These are phyloP conservation scores for Thelephora aurantiotincta DNA, from an alignment of 768 basidiomycete genomes.

Conservation along the genomic window DNA sequence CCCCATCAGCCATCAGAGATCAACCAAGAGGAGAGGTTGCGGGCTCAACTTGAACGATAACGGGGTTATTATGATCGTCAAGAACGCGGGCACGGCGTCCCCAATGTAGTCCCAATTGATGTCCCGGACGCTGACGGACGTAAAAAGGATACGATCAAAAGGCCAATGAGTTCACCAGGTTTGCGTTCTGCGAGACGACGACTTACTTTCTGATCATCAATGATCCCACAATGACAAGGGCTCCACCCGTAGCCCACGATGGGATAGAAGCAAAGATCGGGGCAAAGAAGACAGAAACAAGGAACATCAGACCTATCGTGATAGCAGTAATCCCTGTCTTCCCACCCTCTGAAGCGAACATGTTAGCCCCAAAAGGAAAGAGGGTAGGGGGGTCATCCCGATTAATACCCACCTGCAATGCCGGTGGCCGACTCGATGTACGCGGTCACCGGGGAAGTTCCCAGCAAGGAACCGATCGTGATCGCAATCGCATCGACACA, in stretches of 20 bases:
- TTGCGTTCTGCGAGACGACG: not conserved
- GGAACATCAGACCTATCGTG: constrained; percentile 59
- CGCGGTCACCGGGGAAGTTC: constrained; percentile 71
- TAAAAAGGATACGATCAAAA: not conserved
- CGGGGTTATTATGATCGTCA: constrained; percentile 70
- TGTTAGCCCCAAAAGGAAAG: not conserved
- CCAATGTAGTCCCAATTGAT: constrained; percentile 87
- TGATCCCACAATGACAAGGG: constrained; percentile 74
- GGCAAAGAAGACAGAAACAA: constrained; percentile 76
- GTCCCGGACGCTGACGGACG: constrained; percentile 42
- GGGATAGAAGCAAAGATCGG: constrained; percentile 84
- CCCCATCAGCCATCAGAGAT: constrained; percentile 1
- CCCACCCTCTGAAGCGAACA: constrained; percentile 49
- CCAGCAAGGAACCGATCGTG: constrained; percentile 68
- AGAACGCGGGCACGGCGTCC: constrained; percentile 77
- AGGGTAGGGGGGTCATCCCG: not conserved
- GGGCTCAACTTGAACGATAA: constrained; percentile 54
- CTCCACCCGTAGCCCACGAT: constrained; percentile 78
- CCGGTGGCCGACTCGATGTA: constrained; percentile 77
- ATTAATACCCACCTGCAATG: constrained; percentile 40
- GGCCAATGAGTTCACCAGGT: not conserved
- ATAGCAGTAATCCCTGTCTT: constrained; percentile 78
- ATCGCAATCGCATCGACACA: constrained; percentile 75
- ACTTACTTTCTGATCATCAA: constrained; percentile 75
- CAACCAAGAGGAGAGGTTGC: not conserved